phyloP scores from a whole-genome alignment of 768 basidiomycete genomes.

The Pisolithus tinctorius region DNA sequence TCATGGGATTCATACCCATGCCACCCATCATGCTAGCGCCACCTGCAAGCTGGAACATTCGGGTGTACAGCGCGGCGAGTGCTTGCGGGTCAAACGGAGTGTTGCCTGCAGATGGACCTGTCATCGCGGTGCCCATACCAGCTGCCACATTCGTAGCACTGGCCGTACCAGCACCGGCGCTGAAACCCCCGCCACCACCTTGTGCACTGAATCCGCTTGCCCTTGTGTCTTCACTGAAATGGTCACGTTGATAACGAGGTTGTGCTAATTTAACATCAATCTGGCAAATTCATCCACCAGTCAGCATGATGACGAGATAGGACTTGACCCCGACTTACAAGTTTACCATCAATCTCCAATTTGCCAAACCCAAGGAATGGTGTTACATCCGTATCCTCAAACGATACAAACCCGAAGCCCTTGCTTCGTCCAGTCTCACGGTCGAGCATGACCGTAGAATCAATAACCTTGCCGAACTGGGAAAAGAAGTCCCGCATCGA shows the following conservation, averaged over 20 bases:
- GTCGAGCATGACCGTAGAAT: slow-evolving; percentile 98
- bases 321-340: slow-evolving; percentile 47
- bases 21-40: slow-evolving; percentile 40
- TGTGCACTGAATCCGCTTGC: slow-evolving; percentile 27
- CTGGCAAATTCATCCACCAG: slow-evolving; percentile 33
- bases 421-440: slow-evolving; percentile 92
- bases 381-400: slow-evolving; percentile 86
- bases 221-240: slow-evolving; percentile 41
- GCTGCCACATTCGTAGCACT: slow-evolving; percentile 9
- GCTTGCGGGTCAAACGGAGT: slow-evolving; percentile 88
- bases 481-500: slow-evolving; percentile 91
- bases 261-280: slow-evolving; percentile 98
- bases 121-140: slow-evolving; percentile 17
- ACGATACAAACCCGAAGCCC: slow-evolving; percentile 97
- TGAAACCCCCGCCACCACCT: slow-evolving; percentile 32
- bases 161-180: slow-evolving; percentile 17
- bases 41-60: slow-evolving; percentile 86
- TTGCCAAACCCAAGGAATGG: slow-evolving; percentile 85
- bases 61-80: slow-evolving; percentile 87
- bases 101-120: slow-evolving; percentile 32
- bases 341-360: slow-evolving; percentile 89
- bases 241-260: slow-evolving; percentile 76
- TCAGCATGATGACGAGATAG: neutral
- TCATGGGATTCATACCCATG: slow-evolving; percentile 35
- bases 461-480: slow-evolving; percentile 92